Evolutionary conservation across 805 yeast species (phyloP).

Genomic region (Yarrowia osloensis): DNA sequence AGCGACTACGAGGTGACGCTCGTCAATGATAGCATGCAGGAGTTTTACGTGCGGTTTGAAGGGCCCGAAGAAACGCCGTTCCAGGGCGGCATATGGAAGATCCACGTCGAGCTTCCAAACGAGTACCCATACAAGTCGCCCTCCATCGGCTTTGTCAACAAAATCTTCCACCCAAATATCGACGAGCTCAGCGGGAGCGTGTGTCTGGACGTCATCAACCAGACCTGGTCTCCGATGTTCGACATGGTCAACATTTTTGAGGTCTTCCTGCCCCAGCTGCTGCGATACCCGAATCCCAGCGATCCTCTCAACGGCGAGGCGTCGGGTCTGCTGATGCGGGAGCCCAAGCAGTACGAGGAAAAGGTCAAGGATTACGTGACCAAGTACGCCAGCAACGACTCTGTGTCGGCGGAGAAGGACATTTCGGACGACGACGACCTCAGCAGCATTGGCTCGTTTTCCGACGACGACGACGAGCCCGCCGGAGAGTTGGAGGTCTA

Average conservation of each 20-base stretch:
- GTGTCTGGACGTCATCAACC: conserved; percentile 93
- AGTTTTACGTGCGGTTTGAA: conserved; percentile 76
- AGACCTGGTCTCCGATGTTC: conserved; percentile 98
- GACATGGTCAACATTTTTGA: conserved; percentile 89
- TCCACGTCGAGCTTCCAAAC: conserved; percentile 91
- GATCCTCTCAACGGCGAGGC: conserved; percentile 95
- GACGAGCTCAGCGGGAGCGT: conserved; percentile 88
- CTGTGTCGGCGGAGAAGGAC: conserved; percentile 52
- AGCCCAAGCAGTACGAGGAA: conserved; percentile 63
- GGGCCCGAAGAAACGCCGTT: conserved; percentile 91
- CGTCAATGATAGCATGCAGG: conserved; percentile 82
- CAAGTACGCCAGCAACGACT: conserved; percentile 61
- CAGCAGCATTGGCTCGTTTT: conserved; percentile 48
- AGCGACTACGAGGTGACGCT: conserved; percentile 87
- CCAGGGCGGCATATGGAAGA: conserved; percentile 85
- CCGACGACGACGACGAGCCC: conserved; percentile 45
- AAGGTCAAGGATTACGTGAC: conserved; percentile 70
- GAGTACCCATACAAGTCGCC: conserved; percentile 96
- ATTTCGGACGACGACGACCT: conserved; percentile 45
- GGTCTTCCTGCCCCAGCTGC: conserved; percentile 85
- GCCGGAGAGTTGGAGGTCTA: conserved; percentile 46
- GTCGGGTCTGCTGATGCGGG: conserved; percentile 70
- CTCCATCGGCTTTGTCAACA: conserved; percentile 88
- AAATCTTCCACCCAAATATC: conserved; percentile 92
- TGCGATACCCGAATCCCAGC: conserved; percentile 89